Evolutionary conservation across 2,329 filamentous ascomycete genomes (phyloP), one percentile per base, ranked within the genome.

Genomic region (Fusarium bulbicola): DNA sequence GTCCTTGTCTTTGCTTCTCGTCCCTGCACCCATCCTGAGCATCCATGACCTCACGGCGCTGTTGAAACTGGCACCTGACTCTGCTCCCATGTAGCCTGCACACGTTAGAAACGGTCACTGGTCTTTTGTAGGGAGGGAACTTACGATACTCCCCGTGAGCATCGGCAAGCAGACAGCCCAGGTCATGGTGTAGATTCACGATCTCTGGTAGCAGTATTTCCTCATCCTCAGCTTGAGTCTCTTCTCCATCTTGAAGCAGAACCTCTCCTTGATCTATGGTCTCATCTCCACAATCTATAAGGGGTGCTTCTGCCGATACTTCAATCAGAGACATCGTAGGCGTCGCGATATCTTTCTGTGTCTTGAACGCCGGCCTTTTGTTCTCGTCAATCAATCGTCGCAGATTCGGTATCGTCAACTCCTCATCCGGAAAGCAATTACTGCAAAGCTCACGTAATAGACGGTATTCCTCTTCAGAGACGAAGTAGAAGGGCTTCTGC

Each of bases 81-180:
- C 54, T 3, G 54, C 54, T 18, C 54, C 54, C 54, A 57, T 57
- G 10, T 57, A 57, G 1, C 53, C 53, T 57, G 2, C 2, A 9
- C 3, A 1, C 7, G 13, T 30, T 32, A 42, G 12, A 2, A 6
- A 2, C 1, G 5, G 18, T 0, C 1, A 7, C 8, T 1, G 12
- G 4, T 0, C 11, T 3, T 26, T 4, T 11, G 4, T 8, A 7
- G 12, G 4, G 2, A 21, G n/a, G n/a, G 0, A 2, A 11, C 37
- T 32, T 26, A 57, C 54, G 54, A 7, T 57, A 57, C 20, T 57
- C 54, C 4, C 54, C 54, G 6, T 47, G 54, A 4, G 39, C n/a
- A 3, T 57, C 54, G 7, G 30, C 54, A 0, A 57, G 18, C 0
- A 57, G n/a, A 9, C 54, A 57, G 0, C 39, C 54, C 1, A 57